phyloP scores from a whole-genome alignment of 140 eudicot genomes.

The Stevia rebaudiana region DNA sequence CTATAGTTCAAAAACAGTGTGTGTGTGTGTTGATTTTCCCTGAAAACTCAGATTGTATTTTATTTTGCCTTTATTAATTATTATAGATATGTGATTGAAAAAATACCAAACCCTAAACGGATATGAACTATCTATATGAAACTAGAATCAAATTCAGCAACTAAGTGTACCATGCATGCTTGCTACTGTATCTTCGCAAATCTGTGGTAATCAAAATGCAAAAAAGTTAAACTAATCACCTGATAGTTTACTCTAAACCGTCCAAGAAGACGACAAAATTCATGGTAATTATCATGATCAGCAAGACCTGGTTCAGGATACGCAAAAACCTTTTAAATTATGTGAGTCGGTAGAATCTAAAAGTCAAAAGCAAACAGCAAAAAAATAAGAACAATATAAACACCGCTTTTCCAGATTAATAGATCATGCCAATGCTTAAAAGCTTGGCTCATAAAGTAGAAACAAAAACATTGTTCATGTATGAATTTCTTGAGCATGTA shows the following conservation, averaged over 20 bases:
- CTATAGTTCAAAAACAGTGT: not conserved
- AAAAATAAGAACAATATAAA: conserved; percentile 2
- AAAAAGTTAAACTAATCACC: conserved; percentile 35
- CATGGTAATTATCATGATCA: conserved; percentile 96
- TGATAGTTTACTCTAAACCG: conserved; percentile 82
- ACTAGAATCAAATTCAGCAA: not conserved
- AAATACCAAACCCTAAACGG: not conserved
- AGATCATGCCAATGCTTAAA: not conserved
- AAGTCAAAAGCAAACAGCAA: conserved; percentile 22
- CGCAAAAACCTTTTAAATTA: conserved; percentile 11
- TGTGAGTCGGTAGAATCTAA: not conserved
- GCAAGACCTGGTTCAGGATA: conserved; percentile 59
- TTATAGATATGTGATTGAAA: not conserved
- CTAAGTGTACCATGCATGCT: not conserved
- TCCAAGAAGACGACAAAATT: conserved; percentile 94
- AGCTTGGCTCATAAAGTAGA: not conserved
- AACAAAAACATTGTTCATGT: not conserved
- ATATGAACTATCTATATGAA: not conserved
- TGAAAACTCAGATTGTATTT: not conserved
- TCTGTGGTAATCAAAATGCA: not conserved
- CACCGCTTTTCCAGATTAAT: conserved; percentile 6
- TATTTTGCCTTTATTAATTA: not conserved
- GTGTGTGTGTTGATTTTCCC: not conserved
- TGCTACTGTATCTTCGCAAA: not conserved
- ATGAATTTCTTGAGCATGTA: not conserved